phyloP scores from a whole-genome alignment of 768 basidiomycete species.

The Xerocomellus dryophilus region DNA sequence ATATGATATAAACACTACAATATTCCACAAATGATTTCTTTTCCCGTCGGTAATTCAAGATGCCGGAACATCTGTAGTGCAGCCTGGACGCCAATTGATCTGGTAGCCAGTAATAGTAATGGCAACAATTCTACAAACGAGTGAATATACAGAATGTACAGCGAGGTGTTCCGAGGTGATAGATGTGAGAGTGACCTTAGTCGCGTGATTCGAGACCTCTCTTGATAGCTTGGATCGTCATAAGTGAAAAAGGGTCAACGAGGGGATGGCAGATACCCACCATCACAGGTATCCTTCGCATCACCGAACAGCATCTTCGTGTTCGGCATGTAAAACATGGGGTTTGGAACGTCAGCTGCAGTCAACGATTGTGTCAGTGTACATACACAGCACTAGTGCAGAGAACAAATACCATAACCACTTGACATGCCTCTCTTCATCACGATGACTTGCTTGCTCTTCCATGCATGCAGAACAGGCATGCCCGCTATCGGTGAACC shows the following conservation, averaged over 20 bases:
- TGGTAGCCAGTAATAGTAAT: background rate
- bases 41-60: constrained; percentile 8
- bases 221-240: constrained; percentile 48
- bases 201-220: constrained; percentile 47
- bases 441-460: constrained; percentile 87
- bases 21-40: constrained; percentile 17
- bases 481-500: constrained; percentile 89
- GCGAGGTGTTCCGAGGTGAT: background rate
- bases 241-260: background rate
- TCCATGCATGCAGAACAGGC: constrained; percentile 91
- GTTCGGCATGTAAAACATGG: constrained; percentile 90
- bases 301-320: constrained; percentile 93
- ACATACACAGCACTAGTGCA: background rate
- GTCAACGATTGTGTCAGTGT: background rate
- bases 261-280: constrained; percentile 34
- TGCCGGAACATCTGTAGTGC: background rate
- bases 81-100: background rate
- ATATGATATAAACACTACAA: constrained; percentile 29
- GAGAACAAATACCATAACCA: constrained; percentile 63
- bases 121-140: constrained; percentile 16
- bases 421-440: constrained; percentile 92
- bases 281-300: constrained; percentile 88
- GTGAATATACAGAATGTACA: constrained; percentile 22
- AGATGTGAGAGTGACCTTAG: constrained; percentile 2
- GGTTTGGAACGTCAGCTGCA: constrained; percentile 85